Evolutionary conservation across 2,329 filamentous ascomycete species (phyloP).

Genomic region (Fusarium sp.): DNA sequence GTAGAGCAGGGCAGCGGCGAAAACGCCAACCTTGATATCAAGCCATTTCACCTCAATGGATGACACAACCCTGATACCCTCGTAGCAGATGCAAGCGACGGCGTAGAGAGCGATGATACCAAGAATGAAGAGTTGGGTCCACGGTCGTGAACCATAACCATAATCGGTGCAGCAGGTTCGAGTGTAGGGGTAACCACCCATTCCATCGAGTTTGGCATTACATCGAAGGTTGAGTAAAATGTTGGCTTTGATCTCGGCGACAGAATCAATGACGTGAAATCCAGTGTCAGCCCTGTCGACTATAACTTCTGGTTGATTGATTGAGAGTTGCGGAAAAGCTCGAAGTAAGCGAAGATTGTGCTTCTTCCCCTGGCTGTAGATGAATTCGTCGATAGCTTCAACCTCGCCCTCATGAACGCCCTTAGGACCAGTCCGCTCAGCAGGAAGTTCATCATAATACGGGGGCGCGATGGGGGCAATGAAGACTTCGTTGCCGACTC

Average conservation of each 20-base stretch:
- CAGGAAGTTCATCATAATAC: constrained; percentile 34
- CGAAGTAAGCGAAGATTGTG: constrained; percentile 36
- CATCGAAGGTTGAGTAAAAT: constrained; percentile 66
- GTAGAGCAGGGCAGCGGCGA: constrained; percentile 42
- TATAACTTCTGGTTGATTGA: constrained; percentile 31
- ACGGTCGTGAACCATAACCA: constrained; percentile 34
- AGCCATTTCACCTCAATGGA: constrained; percentile 25
- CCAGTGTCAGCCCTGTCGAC: constrained; percentile 40
- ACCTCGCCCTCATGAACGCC: constrained; percentile 41
- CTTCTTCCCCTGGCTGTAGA: constrained; percentile 16
- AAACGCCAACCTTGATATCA: constrained; percentile 42
- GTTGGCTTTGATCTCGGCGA: constrained; percentile 49
- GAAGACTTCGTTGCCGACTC: constrained; percentile 46
- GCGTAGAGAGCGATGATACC: constrained; percentile 31
- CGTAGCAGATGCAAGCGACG: constrained; percentile 31
- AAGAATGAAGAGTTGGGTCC: constrained; percentile 41
- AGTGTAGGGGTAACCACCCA: constrained; percentile 55
- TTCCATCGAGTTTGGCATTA: constrained; percentile 52
- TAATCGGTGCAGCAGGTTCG: constrained; percentile 66
- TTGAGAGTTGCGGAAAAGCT: constrained; percentile 35
- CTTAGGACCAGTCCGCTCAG: constrained; percentile 22
- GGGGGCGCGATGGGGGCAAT: constrained; percentile 44
- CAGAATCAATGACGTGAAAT: constrained; percentile 47
- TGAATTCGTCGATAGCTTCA: constrained; percentile 37
- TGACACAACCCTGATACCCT: constrained; percentile 24